Conservation (phyloP, 768 basidiomycete species). For the Pseudohyphozyma bogoriensis region DNA sequence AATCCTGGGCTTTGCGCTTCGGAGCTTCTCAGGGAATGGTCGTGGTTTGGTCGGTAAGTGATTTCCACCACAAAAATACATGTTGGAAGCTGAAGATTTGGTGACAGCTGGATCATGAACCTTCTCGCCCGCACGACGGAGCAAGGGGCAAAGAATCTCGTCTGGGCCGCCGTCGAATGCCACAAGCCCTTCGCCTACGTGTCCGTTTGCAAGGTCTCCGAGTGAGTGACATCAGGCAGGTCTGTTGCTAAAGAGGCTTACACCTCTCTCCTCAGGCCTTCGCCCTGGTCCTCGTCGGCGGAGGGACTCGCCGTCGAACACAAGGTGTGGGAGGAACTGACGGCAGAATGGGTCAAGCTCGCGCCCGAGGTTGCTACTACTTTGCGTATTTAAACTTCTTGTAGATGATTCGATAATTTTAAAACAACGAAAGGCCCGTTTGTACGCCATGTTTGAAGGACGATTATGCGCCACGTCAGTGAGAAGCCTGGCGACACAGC, state of each 20-base stretch:
- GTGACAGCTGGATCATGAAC: background rate
- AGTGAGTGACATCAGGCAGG: background rate
- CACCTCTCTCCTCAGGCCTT: background rate
- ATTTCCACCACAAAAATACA: too few relatives aligned
- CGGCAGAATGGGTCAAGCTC: too few relatives aligned
- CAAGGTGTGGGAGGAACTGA: background rate
- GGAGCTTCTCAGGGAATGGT: background rate
- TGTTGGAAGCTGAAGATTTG: too few relatives aligned
- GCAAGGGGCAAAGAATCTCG: background rate
- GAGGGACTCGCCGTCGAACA: background rate
- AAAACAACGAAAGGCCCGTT: too few relatives aligned
- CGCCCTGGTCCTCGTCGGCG: background rate
- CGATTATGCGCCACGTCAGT: too few relatives aligned
- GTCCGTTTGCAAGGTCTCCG: background rate
- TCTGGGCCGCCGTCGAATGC: background rate
- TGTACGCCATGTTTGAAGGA: too few relatives aligned
- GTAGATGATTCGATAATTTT: too few relatives aligned
- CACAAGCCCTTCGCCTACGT: background rate
- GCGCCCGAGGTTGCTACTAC: too few relatives aligned
- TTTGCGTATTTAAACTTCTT: too few relatives aligned
- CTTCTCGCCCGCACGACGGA: background rate
- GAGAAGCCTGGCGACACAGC: too few relatives aligned
- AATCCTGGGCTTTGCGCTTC: background rate
- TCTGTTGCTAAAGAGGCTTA: background rate
- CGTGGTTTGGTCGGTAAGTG: too few relatives aligned